Conservation (phyloP, 441 rosid genomes). For the Euphorbia schlechtendalii region DNA sequence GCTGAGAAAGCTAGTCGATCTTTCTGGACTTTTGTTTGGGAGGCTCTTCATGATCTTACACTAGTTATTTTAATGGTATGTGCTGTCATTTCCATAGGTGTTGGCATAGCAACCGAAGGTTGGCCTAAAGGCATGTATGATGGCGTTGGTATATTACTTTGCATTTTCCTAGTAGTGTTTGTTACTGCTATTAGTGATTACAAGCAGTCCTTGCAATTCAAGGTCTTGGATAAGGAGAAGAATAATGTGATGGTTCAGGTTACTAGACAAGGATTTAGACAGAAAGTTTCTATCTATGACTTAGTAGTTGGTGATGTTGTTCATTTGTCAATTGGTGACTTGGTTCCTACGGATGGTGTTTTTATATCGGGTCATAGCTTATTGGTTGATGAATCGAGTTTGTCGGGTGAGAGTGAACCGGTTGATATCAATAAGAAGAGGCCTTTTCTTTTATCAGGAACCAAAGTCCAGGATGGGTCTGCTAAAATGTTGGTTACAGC, state of each 20-base stretch:
- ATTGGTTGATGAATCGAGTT: constrained; percentile 42
- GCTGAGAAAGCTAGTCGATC: constrained; percentile 60
- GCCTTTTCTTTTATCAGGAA: constrained; percentile 43
- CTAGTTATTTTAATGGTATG: constrained; percentile 36
- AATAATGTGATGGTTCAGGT: constrained; percentile 36
- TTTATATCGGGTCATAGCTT: constrained; percentile 38
- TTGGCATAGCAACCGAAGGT: constrained; percentile 47
- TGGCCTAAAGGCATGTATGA: constrained; percentile 47
- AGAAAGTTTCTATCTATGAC: constrained; percentile 32
- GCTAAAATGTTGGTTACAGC: constrained; percentile 44
- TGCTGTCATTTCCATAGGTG: constrained; percentile 37
- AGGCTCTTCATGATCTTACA: constrained; percentile 43
- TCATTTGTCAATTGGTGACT: constrained; percentile 43
- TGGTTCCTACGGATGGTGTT: constrained; percentile 48
- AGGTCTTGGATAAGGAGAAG: constrained; percentile 34
- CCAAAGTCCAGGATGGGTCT: constrained; percentile 40
- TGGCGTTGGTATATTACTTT: constrained; percentile 43
- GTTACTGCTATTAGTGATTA: constrained; percentile 41
- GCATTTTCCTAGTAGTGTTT: constrained; percentile 34
- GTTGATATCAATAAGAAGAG: constrained; percentile 23
- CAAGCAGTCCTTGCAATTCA: constrained; percentile 39
- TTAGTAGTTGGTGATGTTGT: constrained; percentile 48
- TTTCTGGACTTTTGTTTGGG: constrained; percentile 38
- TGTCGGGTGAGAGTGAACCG: constrained; percentile 47
- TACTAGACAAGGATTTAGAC: constrained; percentile 32